Conservation (phyloP, 257 asterid genomes). For the Salvia rosmarinus region DNA sequence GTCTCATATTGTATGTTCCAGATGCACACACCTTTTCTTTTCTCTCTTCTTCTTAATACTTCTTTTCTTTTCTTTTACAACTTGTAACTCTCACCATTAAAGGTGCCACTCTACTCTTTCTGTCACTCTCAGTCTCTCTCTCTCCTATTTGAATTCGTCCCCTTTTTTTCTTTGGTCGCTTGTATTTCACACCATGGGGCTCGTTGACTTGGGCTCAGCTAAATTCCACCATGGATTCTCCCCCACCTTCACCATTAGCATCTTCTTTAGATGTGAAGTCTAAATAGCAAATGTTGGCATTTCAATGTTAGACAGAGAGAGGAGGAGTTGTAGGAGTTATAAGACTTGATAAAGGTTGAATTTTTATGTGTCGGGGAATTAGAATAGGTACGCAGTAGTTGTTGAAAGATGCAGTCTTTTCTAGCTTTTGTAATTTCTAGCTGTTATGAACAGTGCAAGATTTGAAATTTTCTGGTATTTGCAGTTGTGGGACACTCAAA, state of each 20-base stretch:
- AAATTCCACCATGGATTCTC: constrained; percentile 42
- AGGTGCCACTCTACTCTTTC: constrained; percentile 15
- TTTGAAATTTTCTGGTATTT: constrained; percentile 40
- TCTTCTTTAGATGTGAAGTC: constrained; percentile 28
- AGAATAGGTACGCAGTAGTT: constrained; percentile 22
- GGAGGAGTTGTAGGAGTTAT: constrained; percentile 10
- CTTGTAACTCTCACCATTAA: neutral
- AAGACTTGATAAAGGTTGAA: constrained; percentile 18
- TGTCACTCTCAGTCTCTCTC: no score
- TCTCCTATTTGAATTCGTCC: neutral
- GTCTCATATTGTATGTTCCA: constrained; percentile 17
- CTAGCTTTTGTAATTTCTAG: neutral
- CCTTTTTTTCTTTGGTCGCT: neutral
- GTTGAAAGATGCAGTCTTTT: constrained; percentile 32
- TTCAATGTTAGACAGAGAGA: constrained; percentile 13
- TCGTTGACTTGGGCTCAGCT: constrained; percentile 35
- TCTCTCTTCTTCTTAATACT: neutral
- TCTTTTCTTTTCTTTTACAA: neutral
- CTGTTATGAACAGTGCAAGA: constrained; percentile 36
- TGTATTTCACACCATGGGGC: constrained; percentile 31
- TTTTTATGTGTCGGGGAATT: constrained; percentile 17
- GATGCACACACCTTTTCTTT: neutral
- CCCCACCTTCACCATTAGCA: constrained; percentile 38
- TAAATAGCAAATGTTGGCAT: constrained; percentile 11
- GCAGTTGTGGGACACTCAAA: constrained; percentile 36